Evolutionary conservation across 1,139 yeast genomes (phyloP), one percentile per base, ranked within the genome.

Genomic region (Arxiozyma slooffiae): DNA sequence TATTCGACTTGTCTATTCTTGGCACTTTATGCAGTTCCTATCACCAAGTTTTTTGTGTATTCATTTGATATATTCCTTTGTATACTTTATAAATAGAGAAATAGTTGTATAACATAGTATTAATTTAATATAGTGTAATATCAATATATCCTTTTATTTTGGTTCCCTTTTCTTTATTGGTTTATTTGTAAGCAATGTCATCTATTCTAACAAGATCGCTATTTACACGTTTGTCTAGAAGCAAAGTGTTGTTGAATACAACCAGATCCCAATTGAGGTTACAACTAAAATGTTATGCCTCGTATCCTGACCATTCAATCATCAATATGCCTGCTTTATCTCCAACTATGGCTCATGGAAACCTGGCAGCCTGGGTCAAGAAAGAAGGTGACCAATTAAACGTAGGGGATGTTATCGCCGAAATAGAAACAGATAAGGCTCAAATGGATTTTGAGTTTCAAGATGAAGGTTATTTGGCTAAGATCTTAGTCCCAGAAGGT

Each of bases 391-490:
- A 92, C 67, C 72, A 80, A 69, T 79, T 92, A 60, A 62, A 77
- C 26, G 94, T 97, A 30, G 97, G 98, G 70, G 97, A 90, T 67
- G 82, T 94, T 51, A 80, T 92, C 61, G 97, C 96, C 52, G 98
- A 92, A 71, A 85, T 92, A 59, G 98, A 92, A 74, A 92, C 99
- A 59, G 99, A 92, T 71, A 92, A 92, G 77, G 98, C 99, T 52
- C 85, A 90, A 57, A 92, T 92, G 96, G 99, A 94, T 73, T 92
- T 89, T 65, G 99, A 92, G 73, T 92, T 92, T 77, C 97, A 90
- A 75, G 99, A 94, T 63, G 99, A 94, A 53, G 99, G 98, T 53
- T 89, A 68, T 74, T 76, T 92, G 66, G 97, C 98, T 59, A 87
- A 92, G 77, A 82, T 89, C 60, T 76, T 94, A 60, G 77, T 89